phyloP scores from a whole-genome alignment of 768 basidiomycete genomes.

The Tephrocybe rancida region DNA sequence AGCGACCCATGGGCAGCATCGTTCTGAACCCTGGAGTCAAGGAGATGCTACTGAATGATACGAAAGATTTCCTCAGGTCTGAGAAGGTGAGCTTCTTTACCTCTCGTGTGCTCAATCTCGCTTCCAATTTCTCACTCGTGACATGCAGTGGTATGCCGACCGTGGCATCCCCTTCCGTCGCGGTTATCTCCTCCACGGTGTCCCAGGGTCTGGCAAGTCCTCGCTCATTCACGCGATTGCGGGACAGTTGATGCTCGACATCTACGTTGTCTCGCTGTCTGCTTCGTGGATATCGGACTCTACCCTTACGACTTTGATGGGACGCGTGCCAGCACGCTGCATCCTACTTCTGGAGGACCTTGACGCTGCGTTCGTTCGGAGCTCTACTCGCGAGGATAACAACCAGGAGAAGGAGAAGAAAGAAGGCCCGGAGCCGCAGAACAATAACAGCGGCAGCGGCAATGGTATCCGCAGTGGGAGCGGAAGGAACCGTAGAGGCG shows the following conservation, averaged over 20 bases:
- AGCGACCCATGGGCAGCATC: conserved; percentile 86
- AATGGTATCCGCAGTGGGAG: conserved; percentile 10
- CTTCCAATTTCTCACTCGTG: conserved; percentile 6
- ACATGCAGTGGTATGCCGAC: conserved; percentile 82
- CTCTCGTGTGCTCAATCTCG: not conserved
- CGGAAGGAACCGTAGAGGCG: conserved; percentile 41
- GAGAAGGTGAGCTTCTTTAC: conserved; percentile 58
- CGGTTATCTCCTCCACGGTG: conserved; percentile 83
- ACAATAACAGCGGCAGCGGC: conserved; percentile 14
- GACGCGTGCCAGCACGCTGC: conserved; percentile 81
- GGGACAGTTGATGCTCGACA: conserved; percentile 87
- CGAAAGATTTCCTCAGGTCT: conserved; percentile 80
- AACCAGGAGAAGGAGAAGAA: conserved; percentile 34
- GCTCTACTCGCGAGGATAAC: conserved; percentile 63
- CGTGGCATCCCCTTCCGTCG: conserved; percentile 91
- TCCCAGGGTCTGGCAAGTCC: conserved; percentile 86
- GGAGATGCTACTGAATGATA: conserved; percentile 84
- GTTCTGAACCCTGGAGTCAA: conserved; percentile 88
- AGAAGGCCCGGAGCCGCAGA: conserved; percentile 26
- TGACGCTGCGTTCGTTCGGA: conserved; percentile 85
- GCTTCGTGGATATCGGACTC: conserved; percentile 89
- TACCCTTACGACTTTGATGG: conserved; percentile 84
- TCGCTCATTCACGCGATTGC: conserved; percentile 87
- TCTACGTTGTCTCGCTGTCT: conserved; percentile 87
- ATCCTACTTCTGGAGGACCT: conserved; percentile 91